Evolutionary conservation across 768 basidiomycete genomes (phyloP).

Genomic region (Lentinula aciculospora): DNA sequence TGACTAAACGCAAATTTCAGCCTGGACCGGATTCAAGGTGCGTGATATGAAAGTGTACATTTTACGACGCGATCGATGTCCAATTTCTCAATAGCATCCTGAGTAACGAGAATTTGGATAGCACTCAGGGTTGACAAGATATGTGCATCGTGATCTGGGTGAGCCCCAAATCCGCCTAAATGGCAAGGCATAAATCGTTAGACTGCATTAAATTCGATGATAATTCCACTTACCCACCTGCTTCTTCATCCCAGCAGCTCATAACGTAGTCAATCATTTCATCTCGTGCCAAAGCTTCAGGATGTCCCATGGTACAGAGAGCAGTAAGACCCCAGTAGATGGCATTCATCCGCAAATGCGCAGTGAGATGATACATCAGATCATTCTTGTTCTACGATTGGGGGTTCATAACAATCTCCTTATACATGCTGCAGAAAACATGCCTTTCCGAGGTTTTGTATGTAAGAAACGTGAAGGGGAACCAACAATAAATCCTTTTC

Average conservation of each 20-base stretch:
- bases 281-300: constrained; percentile 74
- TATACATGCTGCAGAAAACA: constrained; percentile 10
- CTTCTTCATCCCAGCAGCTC: constrained; percentile 93
- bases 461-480: constrained; percentile 68
- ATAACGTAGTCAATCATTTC: constrained; percentile 88
- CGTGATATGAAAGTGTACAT: constrained; percentile 45
- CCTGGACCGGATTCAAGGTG: not conserved
- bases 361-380: constrained; percentile 82
- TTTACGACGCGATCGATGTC: constrained; percentile 65
- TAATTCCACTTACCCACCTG: constrained; percentile 39
- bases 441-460: constrained; percentile 70
- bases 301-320: constrained; percentile 69
- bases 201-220: too few relatives aligned
- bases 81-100: constrained; percentile 71
- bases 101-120: constrained; percentile 85
- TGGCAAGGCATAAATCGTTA: not conserved
- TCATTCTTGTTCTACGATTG: constrained; percentile 69
- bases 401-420: not conserved
- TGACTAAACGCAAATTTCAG: constrained; percentile 44
- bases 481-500: constrained; percentile 22
- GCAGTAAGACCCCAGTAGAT: constrained; percentile 96
- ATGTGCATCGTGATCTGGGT: constrained; percentile 92
- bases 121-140: constrained; percentile 83
- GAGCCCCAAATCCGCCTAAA: constrained; percentile 85
- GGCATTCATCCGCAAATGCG: constrained; percentile 93